phyloP scores from a whole-genome alignment of 495 filamentous ascomycete species.

The Zalerion maritima region DNA sequence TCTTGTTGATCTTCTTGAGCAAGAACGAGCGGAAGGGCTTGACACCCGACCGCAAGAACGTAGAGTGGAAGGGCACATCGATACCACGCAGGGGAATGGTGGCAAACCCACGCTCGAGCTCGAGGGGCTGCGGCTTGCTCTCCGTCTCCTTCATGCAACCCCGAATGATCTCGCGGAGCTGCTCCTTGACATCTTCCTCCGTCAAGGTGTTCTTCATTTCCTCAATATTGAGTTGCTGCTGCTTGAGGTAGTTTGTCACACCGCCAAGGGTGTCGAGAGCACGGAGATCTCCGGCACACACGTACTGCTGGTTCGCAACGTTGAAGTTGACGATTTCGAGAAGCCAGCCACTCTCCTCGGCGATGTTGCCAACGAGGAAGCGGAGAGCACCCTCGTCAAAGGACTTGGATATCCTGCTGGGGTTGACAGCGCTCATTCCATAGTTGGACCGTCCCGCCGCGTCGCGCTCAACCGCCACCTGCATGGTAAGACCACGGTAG shows the following conservation, averaged over 20 bases:
- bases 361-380: conserved; percentile 84
- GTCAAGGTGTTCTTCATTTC: conserved; percentile 73
- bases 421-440: conserved; percentile 97
- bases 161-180: conserved; percentile 72
- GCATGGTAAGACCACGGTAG: conserved; percentile 98
- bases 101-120: conserved; percentile 85
- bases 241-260: conserved; percentile 86
- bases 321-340: conserved; percentile 99
- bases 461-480: conserved; percentile 96
- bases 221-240: conserved; percentile 91
- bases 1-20: conserved; percentile 99
- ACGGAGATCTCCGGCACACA: conserved; percentile 91
- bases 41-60: conserved; percentile 91
- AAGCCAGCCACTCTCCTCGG: conserved; percentile 85
- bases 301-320: conserved; percentile 96
- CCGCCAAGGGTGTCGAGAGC: conserved; percentile 89
- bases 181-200: conserved; percentile 67
- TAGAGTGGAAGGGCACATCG: conserved; percentile 97
- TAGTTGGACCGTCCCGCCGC: conserved; percentile 87
- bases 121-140: conserved; percentile 71
- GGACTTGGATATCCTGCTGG: conserved; percentile 88
- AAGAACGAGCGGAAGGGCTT: conserved; percentile 96
- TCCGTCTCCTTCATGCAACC: conserved; percentile 74
- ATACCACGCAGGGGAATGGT: conserved; percentile 95
- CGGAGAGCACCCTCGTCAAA: conserved; percentile 95